Evolutionary conservation across 768 basidiomycete species (phyloP).

Genomic region (Gloeostereum incarnatum): DNA sequence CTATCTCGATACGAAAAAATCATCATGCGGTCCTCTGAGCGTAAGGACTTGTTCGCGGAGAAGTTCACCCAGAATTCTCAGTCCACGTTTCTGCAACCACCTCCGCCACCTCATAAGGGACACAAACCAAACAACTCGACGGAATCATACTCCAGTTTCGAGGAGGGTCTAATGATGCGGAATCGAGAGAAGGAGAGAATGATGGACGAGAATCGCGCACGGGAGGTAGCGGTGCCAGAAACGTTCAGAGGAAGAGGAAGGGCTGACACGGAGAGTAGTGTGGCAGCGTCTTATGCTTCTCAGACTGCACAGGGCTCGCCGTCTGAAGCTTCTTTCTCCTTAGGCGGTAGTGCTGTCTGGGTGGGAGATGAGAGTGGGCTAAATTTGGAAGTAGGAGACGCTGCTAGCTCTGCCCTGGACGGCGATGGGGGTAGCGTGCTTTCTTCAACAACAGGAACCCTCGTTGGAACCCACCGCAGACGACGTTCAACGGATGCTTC

Average conservation of each 20-base stretch:
- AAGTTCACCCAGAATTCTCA: constrained; percentile 42
- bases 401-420: too few relatives aligned
- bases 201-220: constrained; percentile 23
- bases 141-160: constrained; percentile 62
- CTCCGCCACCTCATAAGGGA: constrained; percentile 1
- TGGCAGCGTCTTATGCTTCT: constrained; percentile 18
- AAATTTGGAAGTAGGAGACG: constrained; percentile 38
- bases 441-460: constrained; percentile 31
- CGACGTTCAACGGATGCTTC: constrained; percentile 69
- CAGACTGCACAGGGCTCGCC: constrained; percentile 39
- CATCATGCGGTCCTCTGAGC: constrained; percentile 82
- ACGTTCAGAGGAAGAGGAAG: constrained; percentile 16
- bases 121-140: constrained; percentile 31
- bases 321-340: constrained; percentile 64
- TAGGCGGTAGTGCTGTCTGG: constrained; percentile 80
- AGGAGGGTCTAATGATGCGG: constrained; percentile 53
- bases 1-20: constrained; percentile 79
- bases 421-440: constrained; percentile 33
- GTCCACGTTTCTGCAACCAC: constrained; percentile 3
- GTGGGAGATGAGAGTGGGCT: constrained; percentile 65
- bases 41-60: constrained; percentile 88
- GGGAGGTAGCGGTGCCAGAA: constrained; percentile 17
- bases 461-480: constrained; percentile 31
- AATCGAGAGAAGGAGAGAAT: constrained; percentile 8
- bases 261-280: constrained; percentile 28